These are phyloP conservation scores for Apostasia shenzhenica DNA, from an alignment of 106 monocot genomes.

Conservation along the genomic window DNA sequence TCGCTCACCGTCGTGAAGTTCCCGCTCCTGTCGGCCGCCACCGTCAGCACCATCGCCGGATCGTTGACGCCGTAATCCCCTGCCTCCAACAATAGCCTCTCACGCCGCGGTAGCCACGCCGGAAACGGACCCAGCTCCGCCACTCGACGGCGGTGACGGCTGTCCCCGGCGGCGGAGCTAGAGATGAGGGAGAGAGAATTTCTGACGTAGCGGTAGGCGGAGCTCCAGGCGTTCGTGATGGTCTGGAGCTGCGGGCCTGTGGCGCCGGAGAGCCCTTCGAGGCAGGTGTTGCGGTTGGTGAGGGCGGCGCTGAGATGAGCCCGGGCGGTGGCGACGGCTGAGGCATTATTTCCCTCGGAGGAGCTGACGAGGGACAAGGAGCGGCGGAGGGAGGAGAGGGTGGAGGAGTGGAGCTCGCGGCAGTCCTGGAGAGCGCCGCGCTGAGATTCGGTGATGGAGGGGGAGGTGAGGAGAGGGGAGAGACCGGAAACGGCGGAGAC, in stretches of 20 bases:
- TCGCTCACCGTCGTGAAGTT: slow-evolving; percentile 56
- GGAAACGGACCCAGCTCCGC: slow-evolving; percentile 7
- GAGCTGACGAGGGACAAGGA: slow-evolving; percentile 31
- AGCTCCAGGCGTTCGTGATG: slow-evolving; percentile 13
- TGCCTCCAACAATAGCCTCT: slow-evolving; percentile 32
- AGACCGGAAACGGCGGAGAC: slow-evolving; percentile 30
- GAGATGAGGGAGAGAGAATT: slow-evolving; percentile 55
- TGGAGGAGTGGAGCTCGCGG: slow-evolving; percentile 54
- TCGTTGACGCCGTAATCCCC: slow-evolving; percentile 23
- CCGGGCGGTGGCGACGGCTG: slow-evolving; percentile 23
- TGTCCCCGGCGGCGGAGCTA: neutral
- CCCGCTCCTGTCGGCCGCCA: slow-evolving; percentile 70
- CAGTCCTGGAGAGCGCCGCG: slow-evolving; percentile 65
- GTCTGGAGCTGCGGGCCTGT: slow-evolving; percentile 19
- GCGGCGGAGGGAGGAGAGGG: slow-evolving; percentile 42
- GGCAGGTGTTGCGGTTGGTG: slow-evolving; percentile 74
- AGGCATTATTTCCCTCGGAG: neutral
- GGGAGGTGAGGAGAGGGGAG: slow-evolving; percentile 8
- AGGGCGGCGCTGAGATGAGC: slow-evolving; percentile 65
- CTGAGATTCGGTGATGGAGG: slow-evolving; percentile 31
- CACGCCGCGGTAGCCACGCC: slow-evolving; percentile 24
- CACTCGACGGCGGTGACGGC: slow-evolving; percentile 12
- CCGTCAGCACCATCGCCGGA: slow-evolving; percentile 27
- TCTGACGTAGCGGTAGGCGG: slow-evolving; percentile 38
- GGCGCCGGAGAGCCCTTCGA: slow-evolving; percentile 52